phyloP scores from a whole-genome alignment of 1,284 basidiomycete genomes.

The Cryptococcus depauperatus region DNA sequence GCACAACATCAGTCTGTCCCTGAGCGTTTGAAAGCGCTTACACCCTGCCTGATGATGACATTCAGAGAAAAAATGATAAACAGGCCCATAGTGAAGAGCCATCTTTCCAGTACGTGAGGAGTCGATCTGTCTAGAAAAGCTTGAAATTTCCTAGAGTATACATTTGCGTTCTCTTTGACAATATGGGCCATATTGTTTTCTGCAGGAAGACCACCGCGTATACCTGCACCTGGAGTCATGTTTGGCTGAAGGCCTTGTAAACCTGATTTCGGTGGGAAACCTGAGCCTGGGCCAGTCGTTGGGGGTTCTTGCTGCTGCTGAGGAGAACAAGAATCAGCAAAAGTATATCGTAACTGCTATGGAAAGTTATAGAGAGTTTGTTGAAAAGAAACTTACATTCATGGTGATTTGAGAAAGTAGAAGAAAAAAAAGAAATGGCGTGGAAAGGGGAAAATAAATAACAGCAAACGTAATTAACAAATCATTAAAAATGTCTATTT shows the following conservation, averaged over 20 bases:
- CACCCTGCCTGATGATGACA: slow-evolving; percentile 82
- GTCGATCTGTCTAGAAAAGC: slow-evolving; percentile 81
- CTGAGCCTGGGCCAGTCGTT: slow-evolving; percentile 38
- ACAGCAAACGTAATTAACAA: no score
- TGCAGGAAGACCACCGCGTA: slow-evolving; percentile 36
- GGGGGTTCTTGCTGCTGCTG: slow-evolving; percentile 2
- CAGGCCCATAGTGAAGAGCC: slow-evolving; percentile 70
- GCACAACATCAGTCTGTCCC: neutral
- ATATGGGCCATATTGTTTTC: slow-evolving; percentile 45
- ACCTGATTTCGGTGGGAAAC: slow-evolving; percentile 42
- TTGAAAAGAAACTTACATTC: neutral
- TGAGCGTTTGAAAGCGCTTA: slow-evolving; percentile 48
- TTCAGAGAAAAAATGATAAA: slow-evolving; percentile 73
- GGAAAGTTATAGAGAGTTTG: neutral
- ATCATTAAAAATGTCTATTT: no score
- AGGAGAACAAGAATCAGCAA: slow-evolving; percentile 25
- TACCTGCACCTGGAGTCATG: slow-evolving; percentile 29
- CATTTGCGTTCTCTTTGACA: slow-evolving; percentile 41
- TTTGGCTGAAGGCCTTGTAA: slow-evolving; percentile 39
- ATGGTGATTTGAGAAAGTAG: no score
- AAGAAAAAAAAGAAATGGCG: no score
- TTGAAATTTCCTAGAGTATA: slow-evolving; percentile 53
- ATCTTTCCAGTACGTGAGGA: slow-evolving; percentile 78
- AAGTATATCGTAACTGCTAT: neutral
- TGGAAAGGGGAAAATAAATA: no score